These are phyloP conservation scores for Cladosporium sp. DNA, from an alignment of 2,329 filamentous ascomycete genomes.

Conservation along the genomic window DNA sequence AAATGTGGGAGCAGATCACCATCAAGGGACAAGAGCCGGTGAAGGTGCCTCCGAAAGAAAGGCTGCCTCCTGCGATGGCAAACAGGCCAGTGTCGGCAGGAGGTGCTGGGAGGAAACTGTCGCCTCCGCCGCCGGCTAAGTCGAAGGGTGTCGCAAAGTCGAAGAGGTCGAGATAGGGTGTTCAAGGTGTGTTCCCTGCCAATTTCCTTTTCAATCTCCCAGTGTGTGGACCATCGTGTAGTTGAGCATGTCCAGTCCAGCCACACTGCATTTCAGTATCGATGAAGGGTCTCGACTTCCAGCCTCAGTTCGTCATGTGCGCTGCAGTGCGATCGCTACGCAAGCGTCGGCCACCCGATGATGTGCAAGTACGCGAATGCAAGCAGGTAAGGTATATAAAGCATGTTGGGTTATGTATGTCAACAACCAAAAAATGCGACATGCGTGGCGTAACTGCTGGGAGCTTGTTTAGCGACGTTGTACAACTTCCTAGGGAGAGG, in stretches of 20 bases:
- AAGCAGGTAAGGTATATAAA: no score
- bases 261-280: neutral
- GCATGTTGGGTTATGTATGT: no score
- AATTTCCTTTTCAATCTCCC: neutral
- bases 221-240: neutral
- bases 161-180: conserved; percentile 7
- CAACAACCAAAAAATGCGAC: no score
- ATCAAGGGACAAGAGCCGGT: conserved; percentile 7
- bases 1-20: conserved; percentile 29
- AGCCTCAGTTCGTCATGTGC: neutral
- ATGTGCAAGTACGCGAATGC: no score
- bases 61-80: neutral
- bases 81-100: neutral
- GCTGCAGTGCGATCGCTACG: neutral
- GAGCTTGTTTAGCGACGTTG: no score
- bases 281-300: neutral
- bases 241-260: neutral
- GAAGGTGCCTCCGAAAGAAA: neutral
- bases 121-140: neutral
- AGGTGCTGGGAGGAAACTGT: neutral
- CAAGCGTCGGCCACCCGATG: no score
- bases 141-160: neutral
- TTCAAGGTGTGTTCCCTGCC: conserved; percentile 4
- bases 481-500: no score
- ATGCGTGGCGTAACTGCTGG: no score